Conservation (phyloP, 2,329 filamentous ascomycete genomes). For the Blastomyces silverae region DNA sequence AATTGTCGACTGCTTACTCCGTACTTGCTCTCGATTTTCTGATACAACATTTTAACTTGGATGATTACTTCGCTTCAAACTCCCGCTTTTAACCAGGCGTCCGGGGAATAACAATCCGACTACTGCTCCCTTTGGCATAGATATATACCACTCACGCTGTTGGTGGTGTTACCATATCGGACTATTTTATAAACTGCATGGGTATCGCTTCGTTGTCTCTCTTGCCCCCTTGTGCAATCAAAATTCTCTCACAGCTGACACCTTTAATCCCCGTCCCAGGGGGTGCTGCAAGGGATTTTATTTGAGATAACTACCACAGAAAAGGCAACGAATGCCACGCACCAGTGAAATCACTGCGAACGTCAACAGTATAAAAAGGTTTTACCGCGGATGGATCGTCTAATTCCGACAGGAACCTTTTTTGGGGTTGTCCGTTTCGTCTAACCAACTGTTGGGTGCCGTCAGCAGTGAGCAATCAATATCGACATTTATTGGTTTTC, state of each 20-base stretch:
- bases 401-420: background rate
- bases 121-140: background rate
- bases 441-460: background rate
- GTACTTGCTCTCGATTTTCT: background rate
- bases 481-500: background rate
- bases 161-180: background rate
- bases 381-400: background rate
- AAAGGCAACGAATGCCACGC: background rate
- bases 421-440: background rate
- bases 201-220: background rate
- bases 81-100: background rate
- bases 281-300: background rate
- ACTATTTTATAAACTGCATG: background rate
- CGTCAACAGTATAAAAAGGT: background rate
- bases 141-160: background rate
- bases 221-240: background rate
- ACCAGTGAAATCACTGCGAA: background rate
- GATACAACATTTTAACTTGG: background rate
- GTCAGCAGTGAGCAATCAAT: background rate
- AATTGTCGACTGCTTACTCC: too few relatives aligned
- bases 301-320: background rate
- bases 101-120: background rate
- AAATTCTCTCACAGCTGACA: background rate
- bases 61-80: background rate
- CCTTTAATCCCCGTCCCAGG: background rate